phyloP scores from a whole-genome alignment of 345 rosid genomes.

The Syzygium grande region DNA sequence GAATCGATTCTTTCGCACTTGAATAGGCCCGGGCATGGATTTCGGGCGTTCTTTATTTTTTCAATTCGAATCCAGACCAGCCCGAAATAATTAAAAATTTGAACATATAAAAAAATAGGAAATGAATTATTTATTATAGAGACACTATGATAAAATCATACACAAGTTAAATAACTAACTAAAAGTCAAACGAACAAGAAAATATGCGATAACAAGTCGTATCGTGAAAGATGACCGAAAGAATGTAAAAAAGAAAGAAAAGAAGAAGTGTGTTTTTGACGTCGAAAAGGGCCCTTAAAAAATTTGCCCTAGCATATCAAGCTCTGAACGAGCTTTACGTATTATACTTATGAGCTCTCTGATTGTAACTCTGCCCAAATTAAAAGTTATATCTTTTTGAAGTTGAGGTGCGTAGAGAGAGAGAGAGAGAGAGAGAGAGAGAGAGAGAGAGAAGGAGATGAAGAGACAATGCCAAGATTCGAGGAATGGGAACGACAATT shows the following conservation, averaged over 20 bases:
- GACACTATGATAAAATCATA: not conserved
- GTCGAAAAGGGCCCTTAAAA: not conserved
- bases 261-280: not conserved
- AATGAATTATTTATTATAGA: not conserved
- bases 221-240: not conserved
- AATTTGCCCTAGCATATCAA: not conserved
- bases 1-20: too few species aligned
- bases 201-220: not conserved
- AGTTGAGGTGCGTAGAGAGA: not conserved
- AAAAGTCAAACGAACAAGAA: accelerated
- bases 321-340: not conserved
- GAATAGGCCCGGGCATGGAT: not conserved
- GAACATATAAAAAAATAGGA: not conserved
- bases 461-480: too few species aligned
- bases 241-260: accelerated
- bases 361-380: not conserved
- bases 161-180: not conserved
- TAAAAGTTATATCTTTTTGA: not conserved
- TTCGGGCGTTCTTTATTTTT: not conserved
- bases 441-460: too few species aligned
- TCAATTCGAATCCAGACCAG: accelerated
- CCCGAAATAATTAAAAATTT: not conserved
- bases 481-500: not conserved
- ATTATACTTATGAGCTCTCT: not conserved
- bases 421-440: not conserved